Conservation (phyloP, 495 filamentous ascomycete species). For the Hyaloscypha hepaticicola region DNA sequence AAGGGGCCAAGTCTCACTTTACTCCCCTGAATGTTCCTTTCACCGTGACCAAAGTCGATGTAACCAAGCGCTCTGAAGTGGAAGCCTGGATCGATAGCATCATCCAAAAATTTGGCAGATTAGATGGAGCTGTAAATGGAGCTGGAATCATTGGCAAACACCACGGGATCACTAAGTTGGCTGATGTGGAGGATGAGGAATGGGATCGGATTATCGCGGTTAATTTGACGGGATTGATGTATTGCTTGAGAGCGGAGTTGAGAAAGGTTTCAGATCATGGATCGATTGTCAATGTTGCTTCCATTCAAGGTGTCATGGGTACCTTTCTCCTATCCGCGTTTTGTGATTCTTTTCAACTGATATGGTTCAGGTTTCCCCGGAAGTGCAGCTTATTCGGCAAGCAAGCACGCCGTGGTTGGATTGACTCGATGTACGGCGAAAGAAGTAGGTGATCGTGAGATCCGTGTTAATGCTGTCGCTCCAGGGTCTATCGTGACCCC, state of each 20-base stretch:
- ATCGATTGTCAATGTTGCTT: slow-evolving; percentile 33
- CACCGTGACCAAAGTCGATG: slow-evolving; percentile 37
- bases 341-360: slow-evolving; percentile 33
- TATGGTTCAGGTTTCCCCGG: slow-evolving; percentile 34
- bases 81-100: slow-evolving; percentile 36
- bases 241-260: slow-evolving; percentile 55
- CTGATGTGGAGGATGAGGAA: slow-evolving; percentile 44
- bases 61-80: slow-evolving; percentile 34
- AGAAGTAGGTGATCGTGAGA: slow-evolving; percentile 51
- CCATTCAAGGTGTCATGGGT: slow-evolving; percentile 33
- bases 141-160: slow-evolving; percentile 46
- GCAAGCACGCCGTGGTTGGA: slow-evolving; percentile 54
- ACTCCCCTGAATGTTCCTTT: slow-evolving; percentile 11
- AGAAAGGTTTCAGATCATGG: slow-evolving; percentile 42
- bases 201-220: slow-evolving; percentile 54
- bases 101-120: slow-evolving; percentile 35
- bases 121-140: slow-evolving; percentile 53
- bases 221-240: slow-evolving; percentile 58
- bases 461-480: slow-evolving; percentile 55
- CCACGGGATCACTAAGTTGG: slow-evolving; percentile 36
- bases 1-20: slow-evolving; percentile 27
- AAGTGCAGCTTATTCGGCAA: slow-evolving; percentile 48
- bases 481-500: slow-evolving; percentile 44
- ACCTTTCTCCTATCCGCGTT: slow-evolving; percentile 19
- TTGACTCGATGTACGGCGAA: slow-evolving; percentile 55